phyloP scores from a whole-genome alignment of 352 stramenopile genomes.

The Blastocystis sp. region DNA sequence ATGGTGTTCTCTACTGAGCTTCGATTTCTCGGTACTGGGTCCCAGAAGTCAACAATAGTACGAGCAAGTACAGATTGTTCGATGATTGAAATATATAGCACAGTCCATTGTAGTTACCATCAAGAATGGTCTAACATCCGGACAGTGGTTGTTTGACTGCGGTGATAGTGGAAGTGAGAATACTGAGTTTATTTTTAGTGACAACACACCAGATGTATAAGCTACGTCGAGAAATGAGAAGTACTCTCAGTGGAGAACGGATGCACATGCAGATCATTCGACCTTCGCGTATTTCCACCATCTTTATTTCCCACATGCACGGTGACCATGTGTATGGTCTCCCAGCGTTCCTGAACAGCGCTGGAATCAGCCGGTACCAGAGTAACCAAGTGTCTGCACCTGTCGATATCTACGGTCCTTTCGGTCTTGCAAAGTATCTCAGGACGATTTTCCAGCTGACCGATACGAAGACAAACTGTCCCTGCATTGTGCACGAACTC shows the following conservation, averaged over 20 bases:
- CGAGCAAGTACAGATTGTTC: background rate
- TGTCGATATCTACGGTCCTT: constrained; percentile 67
- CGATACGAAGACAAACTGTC: constrained; percentile 66
- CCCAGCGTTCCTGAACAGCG: constrained; percentile 67
- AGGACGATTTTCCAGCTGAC: constrained; percentile 67
- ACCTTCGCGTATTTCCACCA: constrained; percentile 67
- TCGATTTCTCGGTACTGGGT: constrained; percentile 28
- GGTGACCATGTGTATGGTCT: constrained; percentile 74
- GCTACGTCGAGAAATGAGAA: background rate
- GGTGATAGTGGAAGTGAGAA: background rate
- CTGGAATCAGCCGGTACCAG: constrained; percentile 64
- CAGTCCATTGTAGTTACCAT: background rate
- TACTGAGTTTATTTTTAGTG: background rate
- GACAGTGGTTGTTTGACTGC: constrained; percentile 57
- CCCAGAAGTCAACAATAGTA: background rate
- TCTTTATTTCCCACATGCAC: constrained; percentile 76
- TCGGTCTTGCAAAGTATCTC: constrained; percentile 71
- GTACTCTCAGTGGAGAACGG: background rate
- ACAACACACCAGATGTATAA: constrained; percentile 13
- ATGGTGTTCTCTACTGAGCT: background rate
- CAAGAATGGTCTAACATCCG: background rate
- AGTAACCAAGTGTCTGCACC: background rate
- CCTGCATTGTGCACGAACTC: constrained; percentile 35
- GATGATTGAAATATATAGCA: background rate
- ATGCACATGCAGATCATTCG: background rate